Conservation (phyloP, 441 rosid species). For the Arabidopsis hybrid region DNA sequence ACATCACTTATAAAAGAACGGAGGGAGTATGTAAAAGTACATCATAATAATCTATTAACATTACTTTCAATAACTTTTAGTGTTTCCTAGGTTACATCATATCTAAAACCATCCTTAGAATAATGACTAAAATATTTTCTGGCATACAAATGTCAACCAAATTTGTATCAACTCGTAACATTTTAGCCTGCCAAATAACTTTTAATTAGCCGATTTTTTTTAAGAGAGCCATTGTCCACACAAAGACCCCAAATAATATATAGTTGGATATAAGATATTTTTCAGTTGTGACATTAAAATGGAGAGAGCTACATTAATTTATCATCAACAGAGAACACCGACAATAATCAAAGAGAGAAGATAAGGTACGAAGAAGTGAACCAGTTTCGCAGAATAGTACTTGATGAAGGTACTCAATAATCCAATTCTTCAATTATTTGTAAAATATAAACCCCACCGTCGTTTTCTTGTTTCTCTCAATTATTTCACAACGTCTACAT, state of each 20-base stretch:
- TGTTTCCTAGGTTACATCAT: slow-evolving; percentile 14
- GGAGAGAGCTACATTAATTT: slow-evolving; percentile 24
- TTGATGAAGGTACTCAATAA: slow-evolving; percentile 43
- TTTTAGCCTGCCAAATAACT: too few species aligned
- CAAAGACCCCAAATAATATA: neutral
- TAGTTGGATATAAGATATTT: slow-evolving; percentile 28
- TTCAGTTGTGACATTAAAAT: slow-evolving; percentile 13
- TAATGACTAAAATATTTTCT: neutral
- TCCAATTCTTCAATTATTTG: slow-evolving; percentile 37
- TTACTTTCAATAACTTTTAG: slow-evolving; percentile 38
- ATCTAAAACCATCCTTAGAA: slow-evolving; percentile 7
- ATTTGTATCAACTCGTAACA: slow-evolving; percentile 12
- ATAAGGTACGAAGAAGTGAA: slow-evolving; percentile 43
- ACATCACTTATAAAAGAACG: too few species aligned
- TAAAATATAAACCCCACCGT: slow-evolving; percentile 42
- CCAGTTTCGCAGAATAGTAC: slow-evolving; percentile 38
- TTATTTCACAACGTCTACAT: slow-evolving; percentile 43
- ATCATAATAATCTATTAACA: slow-evolving; percentile 16
- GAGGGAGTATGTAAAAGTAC: slow-evolving; percentile 16
- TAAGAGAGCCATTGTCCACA: neutral
- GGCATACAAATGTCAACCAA: neutral
- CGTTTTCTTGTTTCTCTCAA: slow-evolving; percentile 46
- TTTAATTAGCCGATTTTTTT: neutral
- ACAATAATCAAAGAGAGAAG: slow-evolving; percentile 29
- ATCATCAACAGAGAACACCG: slow-evolving; percentile 37